Evolutionary conservation across 306 rosid species (phyloP), one percentile per base, ranked within the genome.

Genomic region (Urtica urens): DNA sequence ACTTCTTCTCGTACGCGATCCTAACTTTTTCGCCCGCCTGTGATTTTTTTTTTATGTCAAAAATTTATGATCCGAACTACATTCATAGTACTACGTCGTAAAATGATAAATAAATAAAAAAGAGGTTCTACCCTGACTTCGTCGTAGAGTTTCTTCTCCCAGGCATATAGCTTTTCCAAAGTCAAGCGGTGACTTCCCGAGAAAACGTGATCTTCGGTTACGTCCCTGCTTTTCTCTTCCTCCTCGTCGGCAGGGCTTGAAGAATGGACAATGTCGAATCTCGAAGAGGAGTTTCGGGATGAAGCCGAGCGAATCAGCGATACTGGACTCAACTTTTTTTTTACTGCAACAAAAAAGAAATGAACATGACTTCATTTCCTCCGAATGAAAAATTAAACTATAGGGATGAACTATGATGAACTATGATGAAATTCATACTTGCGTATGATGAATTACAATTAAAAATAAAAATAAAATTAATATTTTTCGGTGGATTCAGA

Each of bases 131-230:
- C 96, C 94, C 44, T 78, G 38, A 90, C 99, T 73, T 90, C 94
- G 44, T 90, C 78, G 0, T 77, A 90, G 39, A 90, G 87, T 61
- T 90, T 90, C 81, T 85, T 90, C 68, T 82, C 99, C 96, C 96
- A 90, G 11, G 90, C 81, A 65, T 77, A 90, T 63, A 90, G 61
- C 59, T 79, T 75, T 60, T 90, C 87, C 70, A 90, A 49, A 19
- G 96, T 90, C 29, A 87, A 75, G 28, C 82, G 96, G 70, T 90
- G 99, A 71, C 92, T 62, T 33, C 68, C 75, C 40, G 85, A 69
- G 61, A 71, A 49, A 65, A 54, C 47, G 65, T 71, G 66, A 29
- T 81, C 95, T 23, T 73, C 87, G 6, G 76, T 49, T 48, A 72
- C 17, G 59, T 86, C 86, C 46, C 69, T 61, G 24, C 65, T 59